These are phyloP conservation scores for Jackrogersella multiformis DNA, from an alignment of 495 filamentous ascomycete species.

Conservation along the genomic window DNA sequence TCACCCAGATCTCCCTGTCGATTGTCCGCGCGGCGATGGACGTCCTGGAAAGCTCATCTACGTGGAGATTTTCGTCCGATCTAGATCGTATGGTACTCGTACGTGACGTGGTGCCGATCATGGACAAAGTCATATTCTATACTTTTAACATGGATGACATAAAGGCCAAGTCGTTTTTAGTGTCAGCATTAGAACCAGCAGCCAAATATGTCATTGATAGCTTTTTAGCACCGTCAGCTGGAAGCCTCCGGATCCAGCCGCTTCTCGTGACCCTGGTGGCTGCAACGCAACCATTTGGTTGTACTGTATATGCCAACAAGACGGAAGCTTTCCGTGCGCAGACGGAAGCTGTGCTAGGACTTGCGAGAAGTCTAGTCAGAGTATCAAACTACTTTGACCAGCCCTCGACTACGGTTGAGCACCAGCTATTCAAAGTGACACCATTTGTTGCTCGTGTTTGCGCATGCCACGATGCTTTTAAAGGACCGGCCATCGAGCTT, in stretches of 20 bases:
- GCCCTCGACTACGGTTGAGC: conserved; percentile 71
- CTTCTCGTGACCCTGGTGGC: conserved; percentile 75
- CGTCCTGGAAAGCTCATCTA: conserved; percentile 79
- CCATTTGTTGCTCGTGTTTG: conserved; percentile 81
- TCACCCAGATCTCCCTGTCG: conserved; percentile 74
- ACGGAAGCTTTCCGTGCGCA: conserved; percentile 67
- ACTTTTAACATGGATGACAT: conserved; percentile 76
- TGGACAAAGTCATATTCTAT: conserved; percentile 75
- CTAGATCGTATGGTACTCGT: conserved; percentile 68
- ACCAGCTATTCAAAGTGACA: conserved; percentile 79
- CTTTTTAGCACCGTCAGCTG: conserved; percentile 74
- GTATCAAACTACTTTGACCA: conserved; percentile 71
- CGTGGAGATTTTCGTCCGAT: conserved; percentile 79
- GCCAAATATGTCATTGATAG: conserved; percentile 79
- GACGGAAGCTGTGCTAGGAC: conserved; percentile 68
- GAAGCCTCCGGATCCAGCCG: conserved; percentile 78
- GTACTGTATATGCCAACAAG: conserved; percentile 68
- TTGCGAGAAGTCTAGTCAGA: conserved; percentile 74
- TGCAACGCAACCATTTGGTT: conserved; percentile 70
- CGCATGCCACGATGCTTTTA: conserved; percentile 73
- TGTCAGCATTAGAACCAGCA: conserved; percentile 67
- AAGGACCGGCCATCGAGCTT: conserved; percentile 69
- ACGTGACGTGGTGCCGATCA: conserved; percentile 67
- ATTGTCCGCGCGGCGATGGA: conserved; percentile 79
- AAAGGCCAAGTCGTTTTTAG: conserved; percentile 66